Base-by-base conservation (phyloP, 192 early-diverging fungal genomes). In the Dimargaris xerosporica region DNA sequence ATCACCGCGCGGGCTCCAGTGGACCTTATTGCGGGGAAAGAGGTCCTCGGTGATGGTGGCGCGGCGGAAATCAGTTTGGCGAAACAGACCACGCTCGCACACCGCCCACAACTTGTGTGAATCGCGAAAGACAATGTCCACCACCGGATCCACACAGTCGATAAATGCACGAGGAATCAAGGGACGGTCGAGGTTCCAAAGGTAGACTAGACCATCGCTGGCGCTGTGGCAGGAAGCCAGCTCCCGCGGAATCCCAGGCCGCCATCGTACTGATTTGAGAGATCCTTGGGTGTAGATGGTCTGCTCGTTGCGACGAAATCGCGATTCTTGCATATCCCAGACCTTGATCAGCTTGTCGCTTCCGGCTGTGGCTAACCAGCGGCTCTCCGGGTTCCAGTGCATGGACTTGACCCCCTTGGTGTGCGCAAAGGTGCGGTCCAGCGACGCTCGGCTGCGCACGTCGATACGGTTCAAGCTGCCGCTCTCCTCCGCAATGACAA, bases 101-200 rank as follows among this genome's bases (percentile, higher is more conserved):
- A 39, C 43, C 34, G 58, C 58, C 58, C 58, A 60, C 19, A 60
- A 11, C 2, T 42, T 39, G 39, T 30, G n/a, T 19, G 16, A 13
- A 21, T 60, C 58, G 0, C 58, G 58, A 60, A 60, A 60, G 16
- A 44, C 43, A 44, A 60, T 42, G 43, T 60, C 58, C 58, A 60
- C 58, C 11, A 60, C 58, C 39, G 58, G 58, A 5, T 21, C 41
- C 2, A 39, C 34, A 21, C 41, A 43, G 28, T 34, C 21, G 19
- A 60, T 21, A 44, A 44, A 60, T 5, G 58, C 58, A 34, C 58
- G 58, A 11, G 58, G 39, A 64, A 73, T 71, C 69, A 70, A 66
- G 1, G 73, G 71, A 10, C 74, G 73, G 39, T 65, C 66, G 65
- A 75, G 72, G 28, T 78, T 73, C 76, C 76, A 78, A 25, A 78